These are phyloP conservation scores for Chamaecrista fasciculata DNA, from an alignment of 306 rosid genomes.

Conservation along the genomic window DNA sequence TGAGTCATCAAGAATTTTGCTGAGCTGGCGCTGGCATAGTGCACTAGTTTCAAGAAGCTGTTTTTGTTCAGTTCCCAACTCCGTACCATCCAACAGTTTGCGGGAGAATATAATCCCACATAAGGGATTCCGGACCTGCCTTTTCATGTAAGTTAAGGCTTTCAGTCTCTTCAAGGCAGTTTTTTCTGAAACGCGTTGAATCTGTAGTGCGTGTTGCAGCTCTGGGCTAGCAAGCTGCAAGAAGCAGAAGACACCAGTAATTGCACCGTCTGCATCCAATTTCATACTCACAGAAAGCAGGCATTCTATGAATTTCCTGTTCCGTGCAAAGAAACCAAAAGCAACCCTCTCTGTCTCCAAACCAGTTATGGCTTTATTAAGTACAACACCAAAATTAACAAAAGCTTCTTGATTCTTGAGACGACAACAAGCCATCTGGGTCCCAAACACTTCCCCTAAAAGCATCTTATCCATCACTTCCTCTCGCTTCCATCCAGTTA, in stretches of 20 bases:
- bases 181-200: constrained; percentile 79
- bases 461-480: constrained; percentile 91
- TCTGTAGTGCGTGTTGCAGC: constrained; percentile 79
- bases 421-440: constrained; percentile 64
- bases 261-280: constrained; percentile 62
- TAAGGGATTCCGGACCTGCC: constrained; percentile 74
- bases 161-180: constrained; percentile 82
- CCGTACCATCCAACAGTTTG: constrained; percentile 72
- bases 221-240: constrained; percentile 92
- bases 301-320: constrained; percentile 75
- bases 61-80: constrained; percentile 65
- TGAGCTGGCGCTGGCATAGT: constrained; percentile 85
- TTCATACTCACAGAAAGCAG: constrained; percentile 81
- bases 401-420: constrained; percentile 88
- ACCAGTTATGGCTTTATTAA: constrained; percentile 80
- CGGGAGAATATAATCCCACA: constrained; percentile 64
- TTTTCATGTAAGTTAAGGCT: constrained; percentile 65
- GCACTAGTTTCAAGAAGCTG: constrained; percentile 62
- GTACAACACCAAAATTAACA: constrained; percentile 72
- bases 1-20: constrained; percentile 84
- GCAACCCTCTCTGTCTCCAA: constrained; percentile 65
- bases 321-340: constrained; percentile 66
- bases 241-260: constrained; percentile 91
- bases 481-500: constrained; percentile 91
- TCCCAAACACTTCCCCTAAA: constrained; percentile 87